Conservation (phyloP, 1,284 basidiomycete species). For the Xanthoconium separans region DNA sequence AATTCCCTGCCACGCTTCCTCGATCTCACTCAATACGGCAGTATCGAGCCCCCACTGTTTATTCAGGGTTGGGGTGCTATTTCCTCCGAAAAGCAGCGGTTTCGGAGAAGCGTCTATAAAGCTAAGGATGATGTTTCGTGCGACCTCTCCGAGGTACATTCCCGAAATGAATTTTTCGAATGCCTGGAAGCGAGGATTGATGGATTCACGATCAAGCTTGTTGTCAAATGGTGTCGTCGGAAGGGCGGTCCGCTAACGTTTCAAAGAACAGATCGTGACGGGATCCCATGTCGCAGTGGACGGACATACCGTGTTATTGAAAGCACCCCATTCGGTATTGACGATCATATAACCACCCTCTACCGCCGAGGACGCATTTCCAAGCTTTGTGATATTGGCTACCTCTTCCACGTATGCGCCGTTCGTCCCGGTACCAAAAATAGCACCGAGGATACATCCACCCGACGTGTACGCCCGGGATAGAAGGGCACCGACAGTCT, state of each 20-base stretch:
- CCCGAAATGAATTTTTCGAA: conserved; percentile 99
- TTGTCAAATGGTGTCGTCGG: conserved; percentile 94
- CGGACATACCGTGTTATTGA: conserved; percentile 78
- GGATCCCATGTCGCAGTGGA: conserved; percentile 1
- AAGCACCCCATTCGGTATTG: conserved; percentile 98
- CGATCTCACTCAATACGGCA: conserved; percentile 86
- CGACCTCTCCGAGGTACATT: conserved; percentile 97
- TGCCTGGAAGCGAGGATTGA: conserved; percentile 91
- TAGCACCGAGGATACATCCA: conserved; percentile 86
- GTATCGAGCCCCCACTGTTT: conserved; percentile 94
- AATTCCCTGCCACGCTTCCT: conserved; percentile 64
- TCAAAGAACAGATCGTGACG: conserved; percentile 4
- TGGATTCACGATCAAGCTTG: conserved; percentile 88
- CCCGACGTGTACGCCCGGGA: conserved; percentile 92
- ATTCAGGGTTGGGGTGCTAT: conserved; percentile 73
- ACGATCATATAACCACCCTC: conserved; percentile 86
- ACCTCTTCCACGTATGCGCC: conserved; percentile 94
- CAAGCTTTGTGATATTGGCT: conserved; percentile 81
- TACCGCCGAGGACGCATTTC: conserved; percentile 55
- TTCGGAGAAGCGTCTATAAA: conserved; percentile 79
- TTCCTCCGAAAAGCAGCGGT: conserved; percentile 78
- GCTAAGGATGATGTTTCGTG: conserved; percentile 82
- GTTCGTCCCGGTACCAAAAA: conserved; percentile 98
- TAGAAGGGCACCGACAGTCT: conserved; percentile 94
- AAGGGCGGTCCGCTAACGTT: conserved; percentile 70